Base-by-base conservation (phyloP, 495 filamentous ascomycete genomes). In the Aspergillus biplanus region DNA sequence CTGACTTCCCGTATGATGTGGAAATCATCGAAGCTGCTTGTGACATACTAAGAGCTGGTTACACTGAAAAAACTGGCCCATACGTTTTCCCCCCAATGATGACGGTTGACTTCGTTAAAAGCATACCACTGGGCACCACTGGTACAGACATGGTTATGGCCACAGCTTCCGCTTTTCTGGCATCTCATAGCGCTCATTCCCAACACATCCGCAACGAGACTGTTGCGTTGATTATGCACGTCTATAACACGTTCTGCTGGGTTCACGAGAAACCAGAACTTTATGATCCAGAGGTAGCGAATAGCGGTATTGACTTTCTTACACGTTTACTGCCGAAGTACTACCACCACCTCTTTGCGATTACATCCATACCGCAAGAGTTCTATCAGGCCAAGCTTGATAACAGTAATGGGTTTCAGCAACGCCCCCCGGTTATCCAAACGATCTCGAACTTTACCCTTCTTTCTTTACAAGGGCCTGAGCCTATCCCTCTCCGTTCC, bases 361-460 rank as follows among this genome's bases (percentile, higher is more conserved):
- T 80, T 16, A 74, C 71, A 9, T 62, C 62, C n/a, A 55, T 61
- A 11, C 69, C 73, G 2, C 60, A 63, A 50, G 63, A 52, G 44
- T 44, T 39, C n/a, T 48, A 37, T 7, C 64, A 53, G 32, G 44
- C 34, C 12, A 42, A 60, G 6, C 16, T 47, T 31, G 34, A 12
- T 13, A 18, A 56, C 11, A 44, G 52, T 39, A 44, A 49, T n/a
- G 59, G 61, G 8, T 50, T 16, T 11, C 54, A 56, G 1, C 62
- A 67, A 15, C 59, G 66, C 6, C 68, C 72, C 6, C 71, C 73
- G 0, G 76, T 85, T 18, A 78, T 91, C 18, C 85, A 88, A 63
- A 84, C 84, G 60, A 80, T 95, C n/a, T 87, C 97, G 69, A 75
- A 89, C 33, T 96, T 97, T 71, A 85, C 86, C 1, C 82, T 97